Base-by-base conservation (phyloP, 2,329 filamentous ascomycete genomes). In the Cadophora sp. region DNA sequence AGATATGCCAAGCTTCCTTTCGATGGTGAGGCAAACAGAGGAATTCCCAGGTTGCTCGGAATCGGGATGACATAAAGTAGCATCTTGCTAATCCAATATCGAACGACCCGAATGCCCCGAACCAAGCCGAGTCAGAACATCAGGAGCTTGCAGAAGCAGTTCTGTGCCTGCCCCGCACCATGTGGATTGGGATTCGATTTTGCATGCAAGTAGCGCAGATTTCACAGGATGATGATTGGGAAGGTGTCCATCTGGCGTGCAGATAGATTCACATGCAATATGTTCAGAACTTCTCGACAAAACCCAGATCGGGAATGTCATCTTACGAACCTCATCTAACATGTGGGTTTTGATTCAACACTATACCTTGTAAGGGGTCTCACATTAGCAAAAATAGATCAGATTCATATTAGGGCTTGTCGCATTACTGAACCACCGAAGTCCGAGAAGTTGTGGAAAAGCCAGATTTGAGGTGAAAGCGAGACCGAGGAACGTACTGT, bases 191-290 rank as follows among this genome's bases (percentile, higher is more conserved):
- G 1, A 34, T 37, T 9, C n/a, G 19, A 34, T 37, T 8, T 37
- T 34, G n/a, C 12, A 29, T 58, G 29, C 53, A 31, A 34, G 12
- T 26, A 5, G 4, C n/a, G 29, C 22, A 58, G 19, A 24, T 22
- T 8, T 24, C 11, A 24, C n/a, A 22, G 19, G n/a, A 14, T 24
- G 29, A 19, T 58, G 55, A 37, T 58, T 58, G 55, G 55, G 31
- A 16, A n/a, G 27, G 6, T 9, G 14, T n/a, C 26, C 53, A 11
- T n/a, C n/a, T 19, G 22, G 16, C 8, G 27, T 34, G 53, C 53
- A 31, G 53, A 27, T 56, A 31, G 53, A 27, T 56, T 56, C 27
- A 56, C 53, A 56, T 56, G 29, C 8, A n/a, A 34, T 37, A 34
- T 37, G n/a, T n/a, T n/a, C n/a, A n/a, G 22, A 22, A 22, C 19